Evolutionary conservation across 371 early-diverging fungal species (phyloP).

Genomic region (Circinella umbellata): DNA sequence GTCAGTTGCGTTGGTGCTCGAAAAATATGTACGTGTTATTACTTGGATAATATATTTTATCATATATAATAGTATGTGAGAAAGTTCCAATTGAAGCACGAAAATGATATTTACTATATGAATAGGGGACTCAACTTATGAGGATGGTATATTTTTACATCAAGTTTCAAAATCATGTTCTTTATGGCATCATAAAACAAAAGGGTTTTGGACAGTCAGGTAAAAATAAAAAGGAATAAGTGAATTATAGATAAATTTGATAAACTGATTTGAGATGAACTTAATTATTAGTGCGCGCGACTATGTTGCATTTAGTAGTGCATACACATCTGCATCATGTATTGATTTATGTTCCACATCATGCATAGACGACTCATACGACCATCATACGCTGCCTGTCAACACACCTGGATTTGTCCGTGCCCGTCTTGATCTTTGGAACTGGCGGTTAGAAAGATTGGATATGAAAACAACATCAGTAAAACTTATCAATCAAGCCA

Average conservation of each 20-base stretch:
- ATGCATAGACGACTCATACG: slow-evolving; percentile 43
- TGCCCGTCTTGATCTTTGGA: slow-evolving; percentile 53
- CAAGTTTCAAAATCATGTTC: slow-evolving; percentile 55
- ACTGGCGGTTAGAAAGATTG: slow-evolving; percentile 51
- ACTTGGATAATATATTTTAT: no score
- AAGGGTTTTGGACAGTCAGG: slow-evolving; percentile 65
- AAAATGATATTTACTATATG: background rate
- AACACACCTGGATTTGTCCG: slow-evolving; percentile 48
- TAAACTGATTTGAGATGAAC: background rate
- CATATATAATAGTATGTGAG: no score
- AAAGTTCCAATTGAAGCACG: background rate
- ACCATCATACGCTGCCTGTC: slow-evolving; percentile 44
- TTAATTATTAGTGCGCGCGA: slow-evolving; percentile 45
- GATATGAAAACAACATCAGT: slow-evolving; percentile 34
- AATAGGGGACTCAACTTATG: slow-evolving; percentile 59
- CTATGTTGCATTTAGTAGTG: slow-evolving; percentile 52
- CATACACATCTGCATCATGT: slow-evolving; percentile 47
- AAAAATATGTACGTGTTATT: slow-evolving; percentile 31
- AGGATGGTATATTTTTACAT: slow-evolving; percentile 44
- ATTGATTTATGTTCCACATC: slow-evolving; percentile 59
- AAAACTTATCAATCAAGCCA: slow-evolving; percentile 44
- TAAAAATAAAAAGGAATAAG: slow-evolving; percentile 10
- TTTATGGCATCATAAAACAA: slow-evolving; percentile 52
- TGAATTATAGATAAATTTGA: no score
- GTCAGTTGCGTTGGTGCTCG: slow-evolving; percentile 49